These are phyloP conservation scores for Actinidia arguta DNA, from an alignment of 179 eudicot genomes.

Conservation along the genomic window DNA sequence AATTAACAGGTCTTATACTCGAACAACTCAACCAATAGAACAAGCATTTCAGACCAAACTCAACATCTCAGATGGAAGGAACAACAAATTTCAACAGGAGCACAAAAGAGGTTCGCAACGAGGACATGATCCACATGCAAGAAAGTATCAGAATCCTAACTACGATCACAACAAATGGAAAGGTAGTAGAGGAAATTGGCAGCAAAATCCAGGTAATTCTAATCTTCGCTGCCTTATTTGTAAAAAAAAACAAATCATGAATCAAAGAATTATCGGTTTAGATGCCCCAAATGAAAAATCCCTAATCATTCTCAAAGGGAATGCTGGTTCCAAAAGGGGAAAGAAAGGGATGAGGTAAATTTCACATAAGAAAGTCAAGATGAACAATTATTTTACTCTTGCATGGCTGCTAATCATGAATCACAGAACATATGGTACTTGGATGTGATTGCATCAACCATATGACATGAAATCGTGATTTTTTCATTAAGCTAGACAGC, in stretches of 20 bases:
- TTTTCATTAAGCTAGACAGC: not conserved
- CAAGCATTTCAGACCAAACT: constrained; percentile 4
- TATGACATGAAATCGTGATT: not conserved
- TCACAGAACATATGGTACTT: not conserved
- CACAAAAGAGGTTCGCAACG: too few species aligned
- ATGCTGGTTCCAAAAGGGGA: not conserved
- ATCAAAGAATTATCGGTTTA: not conserved
- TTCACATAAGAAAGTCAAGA: not conserved
- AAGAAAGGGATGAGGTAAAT: not conserved
- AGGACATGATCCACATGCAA: not conserved
- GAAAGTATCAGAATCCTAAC: too few species aligned
- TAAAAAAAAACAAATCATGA: not conserved
- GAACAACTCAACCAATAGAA: not conserved
- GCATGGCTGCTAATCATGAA: not conserved
- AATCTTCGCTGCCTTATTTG: too few species aligned
- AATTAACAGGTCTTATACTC: not conserved
- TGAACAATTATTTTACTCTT: not conserved
- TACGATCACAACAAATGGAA: not conserved
- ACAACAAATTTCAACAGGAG: not conserved
- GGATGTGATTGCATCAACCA: not conserved
- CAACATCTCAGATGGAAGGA: not conserved
- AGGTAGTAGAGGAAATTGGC: not conserved
- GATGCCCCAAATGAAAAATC: not conserved
- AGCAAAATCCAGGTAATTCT: not conserved
- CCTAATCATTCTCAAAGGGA: not conserved